Evolutionary conservation across 2,329 filamentous ascomycete species (phyloP).

Genomic region (Diaporthe sp.): DNA sequence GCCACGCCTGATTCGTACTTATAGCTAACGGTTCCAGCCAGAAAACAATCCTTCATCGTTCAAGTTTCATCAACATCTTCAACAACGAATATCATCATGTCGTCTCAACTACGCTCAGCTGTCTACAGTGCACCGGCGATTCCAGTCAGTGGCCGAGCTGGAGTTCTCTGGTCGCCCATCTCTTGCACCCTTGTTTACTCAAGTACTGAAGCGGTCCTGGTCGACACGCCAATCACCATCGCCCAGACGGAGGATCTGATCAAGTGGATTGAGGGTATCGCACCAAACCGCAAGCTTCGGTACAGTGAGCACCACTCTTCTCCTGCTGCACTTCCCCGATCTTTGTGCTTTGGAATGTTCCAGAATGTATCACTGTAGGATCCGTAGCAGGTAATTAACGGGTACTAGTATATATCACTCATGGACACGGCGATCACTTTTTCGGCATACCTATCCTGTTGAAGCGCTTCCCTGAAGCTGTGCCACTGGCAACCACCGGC

Average conservation of each 20-base stretch:
- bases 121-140: not conserved
- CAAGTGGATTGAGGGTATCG: not conserved
- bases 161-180: not conserved
- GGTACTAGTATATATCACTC: not conserved
- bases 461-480: not conserved
- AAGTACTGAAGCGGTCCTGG: not conserved
- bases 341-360: no score
- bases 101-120: not conserved
- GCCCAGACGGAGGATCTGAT: not conserved
- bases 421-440: not conserved
- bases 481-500: not conserved
- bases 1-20: not conserved
- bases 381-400: no score
- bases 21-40: not conserved
- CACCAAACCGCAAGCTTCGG: not conserved
- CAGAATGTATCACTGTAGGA: no score
- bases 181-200: slow-evolving; percentile 2
- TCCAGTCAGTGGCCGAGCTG: not conserved
- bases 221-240: not conserved
- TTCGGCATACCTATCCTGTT: not conserved
- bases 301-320: not conserved
- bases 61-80: not conserved
- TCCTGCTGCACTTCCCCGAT: no score
- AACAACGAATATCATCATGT: not conserved
- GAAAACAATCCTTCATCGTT: not conserved